phyloP scores from a whole-genome alignment of 306 rosid genomes.

The Castanea crenata region DNA sequence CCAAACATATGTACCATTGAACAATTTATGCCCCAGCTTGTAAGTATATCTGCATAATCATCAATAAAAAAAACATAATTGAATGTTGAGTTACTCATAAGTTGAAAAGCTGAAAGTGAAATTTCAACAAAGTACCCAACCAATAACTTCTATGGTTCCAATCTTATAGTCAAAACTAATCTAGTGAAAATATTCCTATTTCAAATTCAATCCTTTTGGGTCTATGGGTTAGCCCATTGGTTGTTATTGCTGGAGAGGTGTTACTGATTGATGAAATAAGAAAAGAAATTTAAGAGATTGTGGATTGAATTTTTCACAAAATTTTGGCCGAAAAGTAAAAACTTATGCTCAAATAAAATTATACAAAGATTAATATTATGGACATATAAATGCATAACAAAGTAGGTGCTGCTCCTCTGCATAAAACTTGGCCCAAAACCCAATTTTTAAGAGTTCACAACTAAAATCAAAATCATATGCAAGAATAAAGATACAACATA shows the following conservation, averaged over 20 bases:
- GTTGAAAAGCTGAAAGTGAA: neutral
- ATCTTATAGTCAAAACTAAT: neutral
- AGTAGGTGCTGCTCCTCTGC: neutral
- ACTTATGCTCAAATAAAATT: no score
- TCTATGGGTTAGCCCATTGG: no score
- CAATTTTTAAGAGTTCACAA: neutral
- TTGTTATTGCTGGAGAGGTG: neutral
- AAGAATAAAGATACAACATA: conserved; percentile 27
- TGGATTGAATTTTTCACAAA: neutral
- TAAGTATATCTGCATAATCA: conserved; percentile 56
- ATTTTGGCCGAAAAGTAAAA: neutral
- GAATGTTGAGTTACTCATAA: neutral
- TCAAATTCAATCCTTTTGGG: neutral
- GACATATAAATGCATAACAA: neutral
- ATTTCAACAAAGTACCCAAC: neutral
- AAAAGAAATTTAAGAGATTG: neutral
- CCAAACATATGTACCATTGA: conserved; percentile 61
- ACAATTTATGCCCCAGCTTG: conserved; percentile 74
- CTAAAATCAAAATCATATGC: conserved; percentile 14
- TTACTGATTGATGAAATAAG: neutral
- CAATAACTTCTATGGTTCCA: neutral
- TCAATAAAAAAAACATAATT: neutral
- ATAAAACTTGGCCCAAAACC: neutral
- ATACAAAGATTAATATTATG: neutral
- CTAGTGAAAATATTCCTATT: neutral